Evolutionary conservation across 2,329 filamentous ascomycete genomes (phyloP).

Genomic region (Aspergillus puulaauensis): DNA sequence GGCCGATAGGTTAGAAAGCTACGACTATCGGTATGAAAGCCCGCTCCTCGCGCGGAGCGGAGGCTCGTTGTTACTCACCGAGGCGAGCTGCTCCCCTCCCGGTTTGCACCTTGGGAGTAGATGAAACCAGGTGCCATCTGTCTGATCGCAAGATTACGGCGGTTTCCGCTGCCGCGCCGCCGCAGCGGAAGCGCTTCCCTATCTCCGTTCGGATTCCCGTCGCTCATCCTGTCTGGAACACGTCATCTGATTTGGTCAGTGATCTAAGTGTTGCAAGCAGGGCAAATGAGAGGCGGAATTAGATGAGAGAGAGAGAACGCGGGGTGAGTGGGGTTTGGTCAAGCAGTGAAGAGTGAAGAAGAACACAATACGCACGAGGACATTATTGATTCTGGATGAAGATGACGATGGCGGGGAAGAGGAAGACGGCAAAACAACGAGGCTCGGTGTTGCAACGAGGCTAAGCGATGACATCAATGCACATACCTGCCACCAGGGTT

Average conservation of each 20-base stretch:
- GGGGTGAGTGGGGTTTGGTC: neutral
- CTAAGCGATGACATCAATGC: slow-evolving; percentile 7
- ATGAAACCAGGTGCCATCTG: neutral
- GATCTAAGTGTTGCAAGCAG: neutral
- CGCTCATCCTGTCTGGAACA: slow-evolving; percentile 22
- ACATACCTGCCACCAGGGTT: neutral
- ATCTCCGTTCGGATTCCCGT: slow-evolving; percentile 17
- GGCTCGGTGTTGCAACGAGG: neutral
- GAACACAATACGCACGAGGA: slow-evolving; percentile 8
- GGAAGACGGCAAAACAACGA: neutral
- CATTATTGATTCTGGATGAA: neutral
- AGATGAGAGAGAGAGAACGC: neutral
- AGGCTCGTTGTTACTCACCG: slow-evolving; percentile 12
- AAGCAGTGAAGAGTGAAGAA: neutral
- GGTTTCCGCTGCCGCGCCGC: slow-evolving; percentile 10
- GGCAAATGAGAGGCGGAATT: neutral
- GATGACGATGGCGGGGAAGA: neutral
- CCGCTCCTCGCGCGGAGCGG: neutral
- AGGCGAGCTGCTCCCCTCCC: slow-evolving; percentile 5
- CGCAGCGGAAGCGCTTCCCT: slow-evolving; percentile 18
- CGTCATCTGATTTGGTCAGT: slow-evolving; percentile 21
- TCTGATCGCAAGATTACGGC: neutral
- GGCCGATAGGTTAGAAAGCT: slow-evolving; percentile 7
- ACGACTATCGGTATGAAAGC: neutral
- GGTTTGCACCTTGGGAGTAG: neutral